Percentiles rank a stretch among this genome's conserved stretches.
Conservation (phyloP, 1,284 basidiomycete species). For the Ustilago vetiveriae region DNA sequence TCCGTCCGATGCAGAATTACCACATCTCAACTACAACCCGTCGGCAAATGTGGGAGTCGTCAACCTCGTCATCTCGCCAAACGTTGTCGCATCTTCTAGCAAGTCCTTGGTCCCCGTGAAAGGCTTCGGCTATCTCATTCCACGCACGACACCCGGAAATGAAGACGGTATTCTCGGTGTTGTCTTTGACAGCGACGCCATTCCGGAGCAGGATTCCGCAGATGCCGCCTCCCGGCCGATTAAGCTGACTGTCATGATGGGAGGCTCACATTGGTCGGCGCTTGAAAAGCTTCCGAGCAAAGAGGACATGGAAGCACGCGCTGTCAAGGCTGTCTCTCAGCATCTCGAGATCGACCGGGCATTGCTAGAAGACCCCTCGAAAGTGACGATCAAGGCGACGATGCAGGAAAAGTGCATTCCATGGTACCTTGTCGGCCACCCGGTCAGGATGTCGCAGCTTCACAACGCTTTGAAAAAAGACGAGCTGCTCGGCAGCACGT, state of each 20-base stretch:
- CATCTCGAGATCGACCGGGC: slow-evolving; percentile 49
- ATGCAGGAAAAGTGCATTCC: slow-evolving; percentile 84
- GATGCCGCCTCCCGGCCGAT: slow-evolving; percentile 45
- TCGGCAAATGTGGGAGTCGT: slow-evolving; percentile 62
- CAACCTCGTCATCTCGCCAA: slow-evolving; percentile 54
- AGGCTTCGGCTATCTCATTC: slow-evolving; percentile 94
- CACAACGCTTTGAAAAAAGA: slow-evolving; percentile 68
- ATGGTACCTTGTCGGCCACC: slow-evolving; percentile 79
- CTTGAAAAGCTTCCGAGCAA: slow-evolving; percentile 70
- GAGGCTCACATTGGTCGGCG: slow-evolving; percentile 73
- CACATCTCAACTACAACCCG: slow-evolving; percentile 65
- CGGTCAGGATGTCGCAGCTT: slow-evolving; percentile 76
- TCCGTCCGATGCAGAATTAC: slow-evolving; percentile 64
- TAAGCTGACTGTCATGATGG: slow-evolving; percentile 91
- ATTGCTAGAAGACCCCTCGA: slow-evolving; percentile 25
- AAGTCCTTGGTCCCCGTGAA: slow-evolving; percentile 76
- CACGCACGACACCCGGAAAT: slow-evolving; percentile 75
- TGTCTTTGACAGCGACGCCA: slow-evolving; percentile 73
- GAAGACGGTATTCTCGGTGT: slow-evolving; percentile 69
- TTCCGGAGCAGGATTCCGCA: slow-evolving; percentile 59
- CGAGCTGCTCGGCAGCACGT: slow-evolving; percentile 71
- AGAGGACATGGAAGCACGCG: slow-evolving; percentile 36
- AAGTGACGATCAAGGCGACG: slow-evolving; percentile 67
- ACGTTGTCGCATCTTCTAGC: slow-evolving; percentile 76
- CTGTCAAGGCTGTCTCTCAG: slow-evolving; percentile 46